Conservation (phyloP, 1,139 yeast genomes). For the Nakaseomyces delphensis region DNA sequence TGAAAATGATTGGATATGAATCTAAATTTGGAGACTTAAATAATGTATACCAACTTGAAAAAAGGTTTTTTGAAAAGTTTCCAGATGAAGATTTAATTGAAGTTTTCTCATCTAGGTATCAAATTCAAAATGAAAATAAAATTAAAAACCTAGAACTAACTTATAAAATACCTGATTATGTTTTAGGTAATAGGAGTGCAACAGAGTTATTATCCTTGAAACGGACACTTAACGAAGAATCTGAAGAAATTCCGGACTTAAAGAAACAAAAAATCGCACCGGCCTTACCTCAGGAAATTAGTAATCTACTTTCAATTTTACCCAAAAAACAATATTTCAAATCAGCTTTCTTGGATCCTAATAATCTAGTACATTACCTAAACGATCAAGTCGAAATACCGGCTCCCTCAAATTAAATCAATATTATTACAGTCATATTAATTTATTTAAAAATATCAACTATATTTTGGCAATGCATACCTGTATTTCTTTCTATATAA, state of each 20-base stretch:
- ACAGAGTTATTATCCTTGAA: constrained; percentile 7
- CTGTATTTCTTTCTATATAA: background rate
- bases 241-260: constrained; percentile 15
- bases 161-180: constrained; percentile 9
- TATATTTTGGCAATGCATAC: constrained; percentile 2
- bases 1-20: constrained; percentile 46
- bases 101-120: constrained; percentile 35
- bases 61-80: constrained; percentile 56
- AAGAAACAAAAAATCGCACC: constrained; percentile 15
- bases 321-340: constrained; percentile 32
- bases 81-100: constrained; percentile 42
- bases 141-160: constrained; percentile 28
- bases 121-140: constrained; percentile 25
- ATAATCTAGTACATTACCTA: constrained; percentile 24
- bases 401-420: background rate
- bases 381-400: constrained; percentile 29
- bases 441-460: background rate
- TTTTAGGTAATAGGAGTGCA: constrained; percentile 1
- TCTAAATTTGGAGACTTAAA: constrained; percentile 57
- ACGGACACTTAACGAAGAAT: constrained; percentile 8
- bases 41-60: constrained; percentile 58
- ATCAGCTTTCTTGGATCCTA: constrained; percentile 27
- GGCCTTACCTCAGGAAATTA: constrained; percentile 24
- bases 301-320: constrained; percentile 23
- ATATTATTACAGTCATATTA: background rate